Evolutionary conservation across 2,329 filamentous ascomycete species (phyloP).

Genomic region (Zymoseptoria tritici): DNA sequence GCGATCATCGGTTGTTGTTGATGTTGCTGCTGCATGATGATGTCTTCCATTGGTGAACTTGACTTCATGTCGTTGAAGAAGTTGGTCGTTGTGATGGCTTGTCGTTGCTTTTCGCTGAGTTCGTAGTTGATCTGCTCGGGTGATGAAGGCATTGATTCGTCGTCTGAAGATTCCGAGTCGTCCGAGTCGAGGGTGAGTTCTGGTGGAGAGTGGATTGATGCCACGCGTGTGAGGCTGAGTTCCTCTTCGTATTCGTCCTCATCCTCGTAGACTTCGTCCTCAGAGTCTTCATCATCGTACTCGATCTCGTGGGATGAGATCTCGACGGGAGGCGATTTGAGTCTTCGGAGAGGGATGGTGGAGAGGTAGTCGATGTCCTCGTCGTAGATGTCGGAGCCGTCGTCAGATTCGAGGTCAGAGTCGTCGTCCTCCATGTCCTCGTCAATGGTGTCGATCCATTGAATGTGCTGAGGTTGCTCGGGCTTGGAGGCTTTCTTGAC

Average conservation of each 20-base stretch:
- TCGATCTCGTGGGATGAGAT: constrained; percentile 39
- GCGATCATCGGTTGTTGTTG: constrained; percentile 33
- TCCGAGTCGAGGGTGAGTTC: constrained; percentile 44
- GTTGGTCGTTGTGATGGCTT: constrained; percentile 39
- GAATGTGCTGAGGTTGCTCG: constrained; percentile 63
- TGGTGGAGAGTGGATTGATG: constrained; percentile 39
- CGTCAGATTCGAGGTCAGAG: constrained; percentile 41
- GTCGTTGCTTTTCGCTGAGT: constrained; percentile 39
- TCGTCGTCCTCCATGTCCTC: constrained; percentile 52
- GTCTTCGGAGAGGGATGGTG: constrained; percentile 31
- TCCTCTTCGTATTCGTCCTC: constrained; percentile 38
- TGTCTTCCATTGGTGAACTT: constrained; percentile 19
- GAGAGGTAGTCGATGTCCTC: constrained; percentile 42
- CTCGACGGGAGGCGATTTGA: constrained; percentile 34
- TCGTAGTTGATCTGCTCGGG: constrained; percentile 39
- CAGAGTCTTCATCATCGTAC: constrained; percentile 31
- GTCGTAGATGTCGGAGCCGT: constrained; percentile 48
- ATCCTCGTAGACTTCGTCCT: constrained; percentile 42
- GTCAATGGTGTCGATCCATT: constrained; percentile 79
- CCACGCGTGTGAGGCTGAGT: constrained; percentile 37
- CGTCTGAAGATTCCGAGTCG: constrained; percentile 33
- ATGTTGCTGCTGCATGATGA: constrained; percentile 31
- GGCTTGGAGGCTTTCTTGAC: constrained; percentile 64
- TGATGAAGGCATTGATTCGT: constrained; percentile 42
- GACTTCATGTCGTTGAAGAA: constrained; percentile 34